Percentiles rank a stretch among this genome's conserved stretches.
Conservation (phyloP, 2,329 filamentous ascomycete genomes). For the Pseudocercospora pini-densiflorae region DNA sequence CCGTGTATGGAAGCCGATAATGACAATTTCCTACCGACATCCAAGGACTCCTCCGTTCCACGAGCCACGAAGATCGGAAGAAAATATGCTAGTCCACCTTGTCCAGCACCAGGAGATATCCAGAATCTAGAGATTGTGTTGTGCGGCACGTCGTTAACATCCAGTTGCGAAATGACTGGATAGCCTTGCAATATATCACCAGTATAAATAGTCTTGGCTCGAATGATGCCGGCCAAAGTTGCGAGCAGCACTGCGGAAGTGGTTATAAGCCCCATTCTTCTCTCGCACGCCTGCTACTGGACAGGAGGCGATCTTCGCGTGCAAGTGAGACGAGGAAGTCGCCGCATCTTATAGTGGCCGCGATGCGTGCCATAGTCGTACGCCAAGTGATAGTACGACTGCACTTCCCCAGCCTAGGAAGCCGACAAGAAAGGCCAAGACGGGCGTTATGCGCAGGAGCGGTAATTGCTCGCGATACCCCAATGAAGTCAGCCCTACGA, state of each 20-base stretch:
- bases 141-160: conserved; percentile 43
- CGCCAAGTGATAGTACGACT: conserved; percentile 23
- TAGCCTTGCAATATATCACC: conserved; percentile 30
- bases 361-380: conserved; percentile 14
- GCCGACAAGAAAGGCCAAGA: conserved; percentile 27
- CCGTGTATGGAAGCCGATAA: conserved; percentile 46
- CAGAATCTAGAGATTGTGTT: conserved; percentile 44
- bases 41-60: conserved; percentile 42
- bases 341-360: conserved; percentile 14
- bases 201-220: conserved; percentile 26
- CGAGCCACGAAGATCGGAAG: conserved; percentile 46
- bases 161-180: conserved; percentile 33
- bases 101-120: conserved; percentile 44
- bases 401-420: conserved; percentile 21
- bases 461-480: neutral
- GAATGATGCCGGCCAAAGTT: neutral
- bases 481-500: neutral
- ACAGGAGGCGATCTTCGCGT: neutral
- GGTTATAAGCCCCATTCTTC: neutral
- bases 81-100: conserved; percentile 44
- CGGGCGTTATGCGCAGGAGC: conserved; percentile 6
- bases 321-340: neutral
- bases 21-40: conserved; percentile 43
- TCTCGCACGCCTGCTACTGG: neutral
- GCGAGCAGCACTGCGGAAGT: neutral